A percentile compares a stretch with the other conserved stretches of the same genome.
Conservation (phyloP, 345 rosid species). For the Gossypium arboreum region DNA sequence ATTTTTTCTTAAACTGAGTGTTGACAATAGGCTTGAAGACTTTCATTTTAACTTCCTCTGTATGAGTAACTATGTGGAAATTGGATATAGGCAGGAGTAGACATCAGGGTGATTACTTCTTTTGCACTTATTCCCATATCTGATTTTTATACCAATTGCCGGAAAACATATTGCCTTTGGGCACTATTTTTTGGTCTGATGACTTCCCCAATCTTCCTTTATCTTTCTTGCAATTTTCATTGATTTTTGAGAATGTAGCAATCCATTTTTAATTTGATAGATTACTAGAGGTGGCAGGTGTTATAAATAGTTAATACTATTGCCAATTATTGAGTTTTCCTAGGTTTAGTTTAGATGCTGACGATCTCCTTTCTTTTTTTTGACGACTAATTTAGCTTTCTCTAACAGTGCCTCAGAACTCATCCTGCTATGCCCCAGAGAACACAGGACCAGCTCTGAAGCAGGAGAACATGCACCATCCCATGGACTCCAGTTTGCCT, state of each 20-base stretch:
- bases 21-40: background rate
- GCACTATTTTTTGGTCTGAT: background rate
- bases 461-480: conserved; percentile 59
- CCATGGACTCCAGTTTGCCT: conserved; percentile 45
- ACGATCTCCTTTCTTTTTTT: background rate
- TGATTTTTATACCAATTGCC: background rate
- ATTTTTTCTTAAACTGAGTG: background rate
- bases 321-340: background rate
- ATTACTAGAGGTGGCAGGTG: background rate
- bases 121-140: background rate
- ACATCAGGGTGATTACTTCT: background rate
- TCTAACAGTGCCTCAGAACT: conserved; percentile 60
- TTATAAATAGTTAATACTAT: background rate
- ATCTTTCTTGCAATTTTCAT: background rate
- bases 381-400: conserved; percentile 20
- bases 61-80: background rate
- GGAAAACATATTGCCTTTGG: background rate
- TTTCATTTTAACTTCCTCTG: background rate
- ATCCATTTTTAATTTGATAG: background rate
- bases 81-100: background rate
- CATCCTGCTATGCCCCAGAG: conserved; percentile 57
- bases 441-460: conserved; percentile 46
- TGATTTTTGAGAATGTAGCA: background rate
- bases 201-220: background rate
- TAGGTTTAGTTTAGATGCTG: background rate